A percentile compares a stretch with the other conserved stretches of the same genome.
These are phyloP conservation scores for Chaetomium tenue DNA, from an alignment of 495 filamentous ascomycete genomes.

Conservation along the genomic window DNA sequence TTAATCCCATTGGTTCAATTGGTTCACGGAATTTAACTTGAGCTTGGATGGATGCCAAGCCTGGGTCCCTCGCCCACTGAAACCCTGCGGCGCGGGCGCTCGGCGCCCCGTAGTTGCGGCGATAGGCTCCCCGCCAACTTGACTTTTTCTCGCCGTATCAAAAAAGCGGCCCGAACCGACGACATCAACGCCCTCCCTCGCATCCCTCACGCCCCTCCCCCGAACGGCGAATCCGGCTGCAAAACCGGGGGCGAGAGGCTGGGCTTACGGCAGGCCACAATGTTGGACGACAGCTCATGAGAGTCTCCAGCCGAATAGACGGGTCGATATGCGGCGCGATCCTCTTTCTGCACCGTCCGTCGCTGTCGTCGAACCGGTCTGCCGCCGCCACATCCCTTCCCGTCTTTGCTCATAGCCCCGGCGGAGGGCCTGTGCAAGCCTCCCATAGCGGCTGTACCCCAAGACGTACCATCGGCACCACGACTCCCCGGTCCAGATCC, in stretches of 20 bases:
- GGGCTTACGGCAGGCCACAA: conserved; percentile 46
- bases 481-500: neutral
- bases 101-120: conserved; percentile 1
- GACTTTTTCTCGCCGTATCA: conserved; percentile 26
- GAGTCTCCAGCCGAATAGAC: conserved; percentile 52
- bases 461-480: conserved; percentile 2
- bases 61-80: neutral
- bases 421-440: conserved; percentile 19
- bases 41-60: too few species aligned
- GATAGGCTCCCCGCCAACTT: conserved; percentile 24
- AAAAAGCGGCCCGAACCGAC: conserved; percentile 6
- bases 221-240: neutral
- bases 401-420: conserved; percentile 19
- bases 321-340: conserved; percentile 53
- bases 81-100: neutral
- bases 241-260: conserved; percentile 33
- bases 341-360: conserved; percentile 42
- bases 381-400: conserved; percentile 20
- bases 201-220: conserved; percentile 12
- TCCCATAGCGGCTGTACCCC: neutral
- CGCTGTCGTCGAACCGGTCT: conserved; percentile 37
- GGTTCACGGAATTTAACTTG: too few species aligned
- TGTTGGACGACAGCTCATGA: conserved; percentile 53
- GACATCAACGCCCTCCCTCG: neutral
- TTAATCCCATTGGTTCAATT: too few species aligned